phyloP scores from a whole-genome alignment of 2,329 filamentous ascomycete species.

The Colletotrichum echinochloae region DNA sequence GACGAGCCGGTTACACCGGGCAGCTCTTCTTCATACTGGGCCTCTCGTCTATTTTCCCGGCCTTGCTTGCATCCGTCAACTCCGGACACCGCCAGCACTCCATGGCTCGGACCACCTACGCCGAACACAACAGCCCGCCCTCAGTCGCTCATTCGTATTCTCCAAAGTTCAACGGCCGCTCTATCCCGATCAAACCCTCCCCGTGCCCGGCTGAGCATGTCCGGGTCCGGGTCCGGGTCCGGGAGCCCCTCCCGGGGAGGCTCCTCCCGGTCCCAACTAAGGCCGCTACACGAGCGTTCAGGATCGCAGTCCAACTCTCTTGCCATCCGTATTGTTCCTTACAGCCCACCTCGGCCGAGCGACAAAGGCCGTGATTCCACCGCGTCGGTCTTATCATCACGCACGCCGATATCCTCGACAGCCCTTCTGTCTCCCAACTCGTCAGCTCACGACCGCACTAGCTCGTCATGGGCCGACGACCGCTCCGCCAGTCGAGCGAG shows the following conservation, averaged over 20 bases:
- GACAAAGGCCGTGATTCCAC: slow-evolving; percentile 36
- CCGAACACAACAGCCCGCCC: slow-evolving; percentile 4
- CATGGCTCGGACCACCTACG: slow-evolving; percentile 28
- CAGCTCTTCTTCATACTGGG: slow-evolving; percentile 5
- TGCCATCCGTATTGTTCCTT: slow-evolving; percentile 62
- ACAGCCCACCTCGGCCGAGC: slow-evolving; percentile 57
- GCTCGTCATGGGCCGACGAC: slow-evolving; percentile 26
- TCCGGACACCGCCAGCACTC: slow-evolving; percentile 12
- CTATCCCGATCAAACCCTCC: neutral
- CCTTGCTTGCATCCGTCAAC: neutral
- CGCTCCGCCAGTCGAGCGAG: slow-evolving; percentile 27
- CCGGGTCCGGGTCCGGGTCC: slow-evolving; percentile 45
- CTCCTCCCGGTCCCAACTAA: slow-evolving; percentile 46
- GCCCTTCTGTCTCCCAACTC: slow-evolving; percentile 30
- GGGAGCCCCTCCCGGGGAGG: slow-evolving; percentile 39
- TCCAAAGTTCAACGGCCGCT: neutral
- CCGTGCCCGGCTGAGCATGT: slow-evolving; percentile 43
- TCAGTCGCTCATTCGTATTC: slow-evolving; percentile 38
- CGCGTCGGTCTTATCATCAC: slow-evolving; percentile 40
- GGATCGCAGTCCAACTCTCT: slow-evolving; percentile 56
- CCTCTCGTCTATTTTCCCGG: slow-evolving; percentile 1
- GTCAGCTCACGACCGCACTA: slow-evolving; percentile 19
- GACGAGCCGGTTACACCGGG: slow-evolving; percentile 16
- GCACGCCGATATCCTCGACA: slow-evolving; percentile 31
- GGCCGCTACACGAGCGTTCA: slow-evolving; percentile 55